Base-by-base conservation (phyloP, 306 rosid genomes). In the Quercus cerris region DNA sequence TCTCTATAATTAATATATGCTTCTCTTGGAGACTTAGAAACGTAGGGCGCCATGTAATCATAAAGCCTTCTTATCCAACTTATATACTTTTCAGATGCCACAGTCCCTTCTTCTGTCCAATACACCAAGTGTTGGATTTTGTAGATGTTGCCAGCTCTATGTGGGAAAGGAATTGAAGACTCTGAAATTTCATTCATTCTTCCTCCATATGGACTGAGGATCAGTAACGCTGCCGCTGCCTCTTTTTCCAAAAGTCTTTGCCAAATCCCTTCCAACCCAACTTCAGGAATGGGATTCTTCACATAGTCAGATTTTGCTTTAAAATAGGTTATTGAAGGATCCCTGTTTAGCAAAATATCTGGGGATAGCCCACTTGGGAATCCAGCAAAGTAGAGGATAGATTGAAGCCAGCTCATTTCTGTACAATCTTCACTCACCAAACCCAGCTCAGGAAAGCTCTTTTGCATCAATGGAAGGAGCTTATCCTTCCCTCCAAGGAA, bases 281-380 rank as follows among this genome's bases (percentile, higher is more conserved):
- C 5, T 69, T 71, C 68, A 0, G 82, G 75, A 44, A 82, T 66
- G 11, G 85, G 85, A 11, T 62, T 25, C 25, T 55, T 28, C 46
- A 82, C 85, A 12, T 82, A 82, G 75, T 82, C 81, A 2, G 82
- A 82, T 82, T 82, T 82, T 19, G 78, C 81, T 77, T 82, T 82
- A 59, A 82, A 82, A n/a, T 15, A 22, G 4, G 52, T 6, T 14
- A 49, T 63, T 27, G 3, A 9, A n/a, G 6, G 14, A 55, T 61
- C 81, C 57, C 87, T 68, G 10, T 25, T 58, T 23, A 78, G 81
- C 61, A 86, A 59, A 1, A 86, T 75, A 2, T 86, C 78, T 20
- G 69, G 14, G 12, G 88, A 58, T 9, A 55, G 35, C 3, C 75
- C 68, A 13, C 57, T 59, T 2, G 57, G 57, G 52, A 56, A 81